Conservation (phyloP, 768 basidiomycete species). For the Lyophyllum atratum region DNA sequence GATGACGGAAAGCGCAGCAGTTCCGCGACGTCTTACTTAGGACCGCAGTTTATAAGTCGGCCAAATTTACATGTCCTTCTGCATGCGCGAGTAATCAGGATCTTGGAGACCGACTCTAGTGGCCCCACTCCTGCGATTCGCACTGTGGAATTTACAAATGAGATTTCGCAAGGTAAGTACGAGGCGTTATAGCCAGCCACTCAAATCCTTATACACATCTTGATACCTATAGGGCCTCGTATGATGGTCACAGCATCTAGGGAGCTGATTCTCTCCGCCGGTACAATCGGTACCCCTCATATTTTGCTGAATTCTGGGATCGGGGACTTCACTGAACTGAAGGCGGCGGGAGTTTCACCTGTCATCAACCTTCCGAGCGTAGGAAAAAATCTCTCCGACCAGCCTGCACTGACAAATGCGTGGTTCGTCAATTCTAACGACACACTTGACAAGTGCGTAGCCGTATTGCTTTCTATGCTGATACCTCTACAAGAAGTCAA, state of each 20-base stretch:
- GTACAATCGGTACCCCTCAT: conserved; percentile 32
- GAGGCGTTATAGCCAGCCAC: not conserved
- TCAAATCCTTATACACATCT: not conserved
- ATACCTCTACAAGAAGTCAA: conserved; percentile 5
- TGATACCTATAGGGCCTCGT: not conserved
- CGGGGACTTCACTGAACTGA: conserved; percentile 24
- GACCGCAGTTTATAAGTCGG: conserved; percentile 20
- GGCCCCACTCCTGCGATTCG: not conserved
- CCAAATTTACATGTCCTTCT: conserved; percentile 28
- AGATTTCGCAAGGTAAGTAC: not conserved
- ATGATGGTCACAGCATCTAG: conserved; percentile 37
- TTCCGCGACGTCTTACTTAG: conserved; percentile 21
- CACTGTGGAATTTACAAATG: not conserved
- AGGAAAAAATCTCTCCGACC: conserved; percentile 29
- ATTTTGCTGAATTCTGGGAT: conserved; percentile 36
- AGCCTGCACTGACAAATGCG: conserved; percentile 19
- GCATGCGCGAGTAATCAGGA: conserved; percentile 24
- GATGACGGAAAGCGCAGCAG: conserved; percentile 17
- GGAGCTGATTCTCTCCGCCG: conserved; percentile 51
- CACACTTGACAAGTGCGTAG: conserved; percentile 16
- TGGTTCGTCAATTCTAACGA: conserved; percentile 31
- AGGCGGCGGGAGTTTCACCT: conserved; percentile 18
- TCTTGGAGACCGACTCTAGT: conserved; percentile 13
- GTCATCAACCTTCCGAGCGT: conserved; percentile 26
- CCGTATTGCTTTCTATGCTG: no score